These are phyloP conservation scores for Mycena filopes DNA, from an alignment of 768 basidiomycete species.

Conservation along the genomic window DNA sequence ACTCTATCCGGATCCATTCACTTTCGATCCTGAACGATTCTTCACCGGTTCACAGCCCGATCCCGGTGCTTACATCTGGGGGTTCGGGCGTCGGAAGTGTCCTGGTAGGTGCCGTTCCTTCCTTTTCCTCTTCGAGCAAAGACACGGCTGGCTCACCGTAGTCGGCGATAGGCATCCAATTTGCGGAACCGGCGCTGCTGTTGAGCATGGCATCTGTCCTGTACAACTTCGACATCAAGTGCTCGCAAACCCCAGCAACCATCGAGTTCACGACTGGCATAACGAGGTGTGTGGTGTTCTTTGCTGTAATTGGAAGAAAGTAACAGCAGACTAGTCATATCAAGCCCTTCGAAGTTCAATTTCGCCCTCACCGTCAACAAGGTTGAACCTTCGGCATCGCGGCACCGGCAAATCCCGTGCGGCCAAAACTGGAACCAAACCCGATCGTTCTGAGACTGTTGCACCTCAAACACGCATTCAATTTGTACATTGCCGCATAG, in stretches of 20 bases:
- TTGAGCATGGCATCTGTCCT: constrained; percentile 46
- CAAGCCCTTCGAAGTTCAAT: constrained; percentile 5
- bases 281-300: constrained; percentile 7
- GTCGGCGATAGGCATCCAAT: constrained; percentile 40
- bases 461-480: too few species aligned
- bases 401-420: too few species aligned
- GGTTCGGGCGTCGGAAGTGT: constrained; percentile 47
- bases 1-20: constrained; percentile 52
- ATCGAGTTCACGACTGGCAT: constrained; percentile 13
- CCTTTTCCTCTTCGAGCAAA: too few species aligned
- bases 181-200: constrained; percentile 46
- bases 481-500: too few species aligned
- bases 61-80: constrained; percentile 45
- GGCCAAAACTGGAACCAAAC: too few species aligned
- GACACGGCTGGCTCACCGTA: background rate
- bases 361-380: too few species aligned
- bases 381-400: too few species aligned
- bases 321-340: background rate
- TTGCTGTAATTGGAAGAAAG: too few species aligned
- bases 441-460: too few species aligned
- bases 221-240: constrained; percentile 41
- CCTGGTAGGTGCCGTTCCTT: constrained; percentile 37
- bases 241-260: background rate
- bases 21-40: constrained; percentile 53
- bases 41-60: constrained; percentile 40